Conservation (phyloP, 805 yeast species). For the Candida michaelii region DNA sequence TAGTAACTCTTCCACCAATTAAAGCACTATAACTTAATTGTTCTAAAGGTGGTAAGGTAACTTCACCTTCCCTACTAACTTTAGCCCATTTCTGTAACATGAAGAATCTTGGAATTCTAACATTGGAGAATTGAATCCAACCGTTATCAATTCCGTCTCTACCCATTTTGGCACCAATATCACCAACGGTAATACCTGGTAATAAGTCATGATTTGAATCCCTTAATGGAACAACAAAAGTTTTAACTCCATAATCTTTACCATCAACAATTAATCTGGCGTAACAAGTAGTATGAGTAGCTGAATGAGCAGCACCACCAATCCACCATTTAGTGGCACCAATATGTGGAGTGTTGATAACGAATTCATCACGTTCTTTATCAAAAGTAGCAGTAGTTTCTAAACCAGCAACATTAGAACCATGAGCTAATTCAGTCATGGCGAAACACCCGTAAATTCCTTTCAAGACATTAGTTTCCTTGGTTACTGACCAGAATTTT, state of each 20-base stretch:
- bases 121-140: conserved; percentile 47
- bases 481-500: conserved; percentile 74
- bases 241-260: conserved; percentile 47
- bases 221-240: conserved; percentile 47
- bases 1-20: conserved; percentile 45
- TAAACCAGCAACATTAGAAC: conserved; percentile 59
- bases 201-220: conserved; percentile 41
- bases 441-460: conserved; percentile 66
- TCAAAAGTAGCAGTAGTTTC: conserved; percentile 53
- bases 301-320: conserved; percentile 50
- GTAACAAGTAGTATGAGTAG: conserved; percentile 41
- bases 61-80: conserved; percentile 40
- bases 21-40: conserved; percentile 45
- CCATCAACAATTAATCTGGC: conserved; percentile 46
- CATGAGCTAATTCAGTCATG: conserved; percentile 65
- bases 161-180: conserved; percentile 50
- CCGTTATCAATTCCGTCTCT: conserved; percentile 51
- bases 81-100: conserved; percentile 47
- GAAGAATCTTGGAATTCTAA: conserved; percentile 44
- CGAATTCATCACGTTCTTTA: conserved; percentile 38
- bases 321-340: conserved; percentile 55
- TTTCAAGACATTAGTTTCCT: conserved; percentile 60
- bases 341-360: conserved; percentile 46
- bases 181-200: conserved; percentile 47
- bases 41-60: conserved; percentile 44